A percentile compares a stretch with the other conserved stretches of the same genome.
These are phyloP conservation scores for Mortierella alpina DNA, from an alignment of 192 early-diverging fungal species.

Conservation along the genomic window DNA sequence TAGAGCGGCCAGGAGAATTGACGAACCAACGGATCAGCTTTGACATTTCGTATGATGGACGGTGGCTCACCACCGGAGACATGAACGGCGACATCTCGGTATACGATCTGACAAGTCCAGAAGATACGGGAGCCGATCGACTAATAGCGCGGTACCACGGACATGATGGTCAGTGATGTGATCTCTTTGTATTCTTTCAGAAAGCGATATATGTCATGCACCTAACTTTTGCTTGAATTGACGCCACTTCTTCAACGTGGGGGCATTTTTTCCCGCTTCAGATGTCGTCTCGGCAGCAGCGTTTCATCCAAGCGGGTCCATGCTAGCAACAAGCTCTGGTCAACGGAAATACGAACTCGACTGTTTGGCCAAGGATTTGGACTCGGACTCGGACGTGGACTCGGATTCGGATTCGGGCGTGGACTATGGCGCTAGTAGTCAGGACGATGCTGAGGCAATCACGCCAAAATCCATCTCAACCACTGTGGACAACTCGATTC, in stretches of 20 bases:
- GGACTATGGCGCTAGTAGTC: constrained; percentile 7
- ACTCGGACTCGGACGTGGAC: constrained; percentile 4
- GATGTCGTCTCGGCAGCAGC: constrained; percentile 69
- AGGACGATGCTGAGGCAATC: constrained; percentile 7
- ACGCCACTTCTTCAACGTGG: too few species aligned
- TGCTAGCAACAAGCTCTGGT: constrained; percentile 79
- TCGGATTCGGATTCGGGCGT: neutral
- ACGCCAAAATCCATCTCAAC: neutral
- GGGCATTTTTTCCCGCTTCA: neutral
- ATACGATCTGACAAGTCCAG: constrained; percentile 48
- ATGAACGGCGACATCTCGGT: constrained; percentile 57
- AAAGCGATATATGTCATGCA: neutral
- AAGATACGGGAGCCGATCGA: constrained; percentile 17
- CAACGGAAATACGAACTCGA: constrained; percentile 68
- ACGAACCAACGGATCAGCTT: constrained; percentile 83
- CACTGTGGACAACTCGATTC: constrained; percentile 56
- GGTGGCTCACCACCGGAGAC: constrained; percentile 71
- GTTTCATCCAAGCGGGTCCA: constrained; percentile 74
- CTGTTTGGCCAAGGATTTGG: constrained; percentile 3
- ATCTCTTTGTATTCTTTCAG: too few species aligned
- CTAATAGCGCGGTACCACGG: constrained; percentile 8
- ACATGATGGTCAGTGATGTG: constrained; percentile 29
- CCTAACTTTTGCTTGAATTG: too few species aligned
- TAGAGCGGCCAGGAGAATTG: constrained; percentile 59
- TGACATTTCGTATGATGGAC: constrained; percentile 72